These are phyloP conservation scores for Angomonas deanei DNA, from an alignment of 208 protist species.

Conservation along the genomic window DNA sequence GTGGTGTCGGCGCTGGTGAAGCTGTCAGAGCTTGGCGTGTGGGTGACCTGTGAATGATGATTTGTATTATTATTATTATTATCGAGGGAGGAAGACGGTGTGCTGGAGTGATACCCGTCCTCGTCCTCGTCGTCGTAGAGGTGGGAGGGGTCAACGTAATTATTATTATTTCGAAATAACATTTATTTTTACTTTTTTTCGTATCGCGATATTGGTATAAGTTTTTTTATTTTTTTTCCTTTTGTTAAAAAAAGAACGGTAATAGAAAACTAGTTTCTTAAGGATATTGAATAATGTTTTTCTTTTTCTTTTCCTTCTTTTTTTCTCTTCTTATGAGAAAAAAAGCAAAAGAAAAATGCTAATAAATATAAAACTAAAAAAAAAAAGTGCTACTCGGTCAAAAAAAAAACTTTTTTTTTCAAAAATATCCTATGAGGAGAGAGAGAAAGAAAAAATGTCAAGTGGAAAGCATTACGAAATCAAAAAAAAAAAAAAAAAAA, in stretches of 20 bases:
- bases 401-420: conserved; percentile 4
- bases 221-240: conserved; percentile 9
- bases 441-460: not conserved
- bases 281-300: not conserved
- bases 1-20: conserved; percentile 28
- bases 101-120: conserved; percentile 3
- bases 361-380: conserved; percentile 5
- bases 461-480: not conserved
- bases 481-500: conserved; percentile 8
- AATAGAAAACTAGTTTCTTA: not conserved
- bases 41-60: conserved; percentile 14
- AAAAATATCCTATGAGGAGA: too few relatives aligned
- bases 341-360: conserved; percentile 1
- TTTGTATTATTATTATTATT: conserved; percentile 17
- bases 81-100: not conserved
- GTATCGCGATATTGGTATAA: conserved; percentile 6
- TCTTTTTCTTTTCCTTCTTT: not conserved
- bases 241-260: conserved; percentile 2
- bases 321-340: not conserved
- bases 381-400: conserved; percentile 4
- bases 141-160: conserved; percentile 8
- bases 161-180: not conserved
- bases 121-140: not conserved
- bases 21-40: too few relatives aligned
- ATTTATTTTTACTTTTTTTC: conserved; percentile 10